Percentiles rank a stretch among this genome's conserved stretches.
Conservation (phyloP, 805 yeast species). For the Lachancea waltii region DNA sequence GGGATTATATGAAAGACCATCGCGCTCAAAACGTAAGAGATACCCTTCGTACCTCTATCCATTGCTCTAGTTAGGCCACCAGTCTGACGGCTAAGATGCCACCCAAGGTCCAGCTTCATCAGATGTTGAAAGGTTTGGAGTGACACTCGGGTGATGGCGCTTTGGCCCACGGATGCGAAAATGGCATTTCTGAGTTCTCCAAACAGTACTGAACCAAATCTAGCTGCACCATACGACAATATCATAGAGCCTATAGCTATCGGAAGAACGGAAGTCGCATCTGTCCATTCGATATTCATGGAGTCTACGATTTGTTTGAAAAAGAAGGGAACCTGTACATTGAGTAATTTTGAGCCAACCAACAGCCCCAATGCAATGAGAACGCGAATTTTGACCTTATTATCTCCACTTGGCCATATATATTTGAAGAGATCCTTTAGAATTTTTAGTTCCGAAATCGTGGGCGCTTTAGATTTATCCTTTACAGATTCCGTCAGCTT, state of each 20-base stretch:
- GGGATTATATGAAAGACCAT: conserved; percentile 98
- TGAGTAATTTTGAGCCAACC: conserved; percentile 74
- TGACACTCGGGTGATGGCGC: conserved; percentile 87
- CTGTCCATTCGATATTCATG: conserved; percentile 86
- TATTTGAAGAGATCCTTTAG: conserved; percentile 58
- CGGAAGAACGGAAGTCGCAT: conserved; percentile 53
- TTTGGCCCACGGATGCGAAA: conserved; percentile 92
- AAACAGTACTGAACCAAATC: conserved; percentile 89
- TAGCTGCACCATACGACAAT: conserved; percentile 84
- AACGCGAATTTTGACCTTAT: conserved; percentile 65
- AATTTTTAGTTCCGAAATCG: conserved; percentile 42
- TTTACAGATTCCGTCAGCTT: not conserved
- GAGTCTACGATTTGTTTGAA: conserved; percentile 84
- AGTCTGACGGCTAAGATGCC: conserved; percentile 87
- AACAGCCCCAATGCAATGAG: conserved; percentile 65
- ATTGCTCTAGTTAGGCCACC: conserved; percentile 96
- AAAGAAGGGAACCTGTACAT: conserved; percentile 93
- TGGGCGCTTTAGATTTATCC: conserved; percentile 20
- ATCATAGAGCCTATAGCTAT: conserved; percentile 55
- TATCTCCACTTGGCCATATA: conserved; percentile 74
- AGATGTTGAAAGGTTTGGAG: conserved; percentile 79
- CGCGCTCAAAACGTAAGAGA: conserved; percentile 83
- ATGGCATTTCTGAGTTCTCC: conserved; percentile 94
- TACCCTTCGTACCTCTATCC: conserved; percentile 97
- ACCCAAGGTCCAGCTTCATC: conserved; percentile 75